Evolutionary conservation across 441 rosid genomes (phyloP), one percentile per base, ranked within the genome.

Genomic region (Bocquillonia castaneifolia): DNA sequence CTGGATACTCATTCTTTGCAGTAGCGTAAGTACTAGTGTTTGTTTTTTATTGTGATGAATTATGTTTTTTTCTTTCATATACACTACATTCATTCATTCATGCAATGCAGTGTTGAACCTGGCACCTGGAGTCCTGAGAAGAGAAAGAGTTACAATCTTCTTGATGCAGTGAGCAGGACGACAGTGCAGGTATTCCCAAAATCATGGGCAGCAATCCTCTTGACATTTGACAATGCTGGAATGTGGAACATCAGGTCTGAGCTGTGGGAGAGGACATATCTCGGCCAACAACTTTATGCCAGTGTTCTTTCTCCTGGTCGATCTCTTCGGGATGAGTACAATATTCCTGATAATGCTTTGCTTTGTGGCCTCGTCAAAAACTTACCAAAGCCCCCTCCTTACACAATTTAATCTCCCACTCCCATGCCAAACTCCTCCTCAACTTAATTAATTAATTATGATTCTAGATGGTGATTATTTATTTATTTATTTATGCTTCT

Each of bases 191-290:
- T 90, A 8, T 90, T 66, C 83, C 96, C 93, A 0, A 80, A 90
- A 20, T 86, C 89, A 0, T 88, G 96, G 96, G 84, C 96, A 0
- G 93, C 96, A 5, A 82, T 88, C 55, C 31, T 88, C 7, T 50
- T 90, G 69, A 84, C 96, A 10, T 85, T 90, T 55, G 96, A 90
- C 81, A 90, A 90, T 6, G 83, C 86, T 1, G 96, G 96, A 45
- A 90, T 90, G 96, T 90, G 96, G 96, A 90, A 86, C 77, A 36
- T 90, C 29, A 82, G 93, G 67, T 88, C 96, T 0, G 90, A 90
- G 72, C 70, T 73, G 37, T 73, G 81, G 82, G 91, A 86, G 68
- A 85, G 74, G 45, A 67, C 81, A 1, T 90, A 90, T 76, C 82
- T 90, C 10, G 96, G 96, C 0, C 92, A 90, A 6, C 90, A 90